Percentiles rank a stretch among this genome's conserved stretches.
phyloP scores from a whole-genome alignment of 2,329 filamentous ascomycete genomes.

The Nemania bipapillata region DNA sequence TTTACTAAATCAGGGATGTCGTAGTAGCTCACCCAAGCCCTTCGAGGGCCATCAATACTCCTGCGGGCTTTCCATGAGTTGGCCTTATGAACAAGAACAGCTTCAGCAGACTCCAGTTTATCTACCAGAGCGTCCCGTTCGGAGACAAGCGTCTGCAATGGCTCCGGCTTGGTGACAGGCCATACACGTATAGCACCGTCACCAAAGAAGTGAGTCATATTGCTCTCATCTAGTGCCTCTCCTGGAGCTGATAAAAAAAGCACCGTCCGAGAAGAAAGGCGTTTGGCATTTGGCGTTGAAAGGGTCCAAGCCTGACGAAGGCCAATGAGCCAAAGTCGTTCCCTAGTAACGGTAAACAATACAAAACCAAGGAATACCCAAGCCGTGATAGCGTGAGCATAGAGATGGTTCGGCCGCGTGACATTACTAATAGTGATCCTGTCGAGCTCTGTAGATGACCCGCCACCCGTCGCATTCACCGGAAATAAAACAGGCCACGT shows the following conservation, averaged over 20 bases:
- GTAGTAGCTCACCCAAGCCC: conserved; percentile 29
- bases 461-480: conserved; percentile 83
- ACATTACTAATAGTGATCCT: conserved; percentile 67
- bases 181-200: conserved; percentile 83
- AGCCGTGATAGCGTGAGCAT: conserved; percentile 81
- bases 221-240: conserved; percentile 77
- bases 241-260: conserved; percentile 89
- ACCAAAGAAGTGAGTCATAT: conserved; percentile 80
- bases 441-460: conserved; percentile 71
- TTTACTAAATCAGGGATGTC: conserved; percentile 44
- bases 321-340: conserved; percentile 93
- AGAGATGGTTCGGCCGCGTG: conserved; percentile 73
- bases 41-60: conserved; percentile 25
- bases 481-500: conserved; percentile 89
- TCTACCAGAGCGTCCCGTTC: conserved; percentile 79
- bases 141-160: conserved; percentile 80
- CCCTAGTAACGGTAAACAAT: conserved; percentile 87
- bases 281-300: conserved; percentile 81
- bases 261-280: conserved; percentile 89
- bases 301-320: conserved; percentile 93
- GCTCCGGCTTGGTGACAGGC: conserved; percentile 78
- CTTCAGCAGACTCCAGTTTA: conserved; percentile 84
- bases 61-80: conserved; percentile 67
- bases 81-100: conserved; percentile 79
- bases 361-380: conserved; percentile 90